Evolutionary conservation across 495 filamentous ascomycete species (phyloP).

Genomic region (Penicillium nucicola): DNA sequence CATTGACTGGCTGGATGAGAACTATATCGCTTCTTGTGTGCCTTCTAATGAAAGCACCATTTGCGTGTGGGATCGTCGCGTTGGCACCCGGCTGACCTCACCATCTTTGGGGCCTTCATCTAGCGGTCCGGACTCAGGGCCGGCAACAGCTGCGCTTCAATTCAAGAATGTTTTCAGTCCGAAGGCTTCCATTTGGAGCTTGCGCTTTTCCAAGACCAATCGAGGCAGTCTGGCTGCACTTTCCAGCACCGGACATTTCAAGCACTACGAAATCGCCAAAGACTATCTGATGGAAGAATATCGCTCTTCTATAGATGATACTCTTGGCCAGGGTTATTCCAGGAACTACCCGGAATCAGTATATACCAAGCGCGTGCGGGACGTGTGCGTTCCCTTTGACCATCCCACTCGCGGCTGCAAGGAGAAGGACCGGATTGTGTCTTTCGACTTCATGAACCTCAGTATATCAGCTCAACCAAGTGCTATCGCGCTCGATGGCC

Average conservation of each 20-base stretch:
- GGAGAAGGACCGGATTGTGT: conserved; percentile 66
- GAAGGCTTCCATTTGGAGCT: conserved; percentile 63
- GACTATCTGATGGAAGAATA: conserved; percentile 48
- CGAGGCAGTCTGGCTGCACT: conserved; percentile 72
- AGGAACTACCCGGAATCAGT: conserved; percentile 41
- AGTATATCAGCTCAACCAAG: conserved; percentile 60
- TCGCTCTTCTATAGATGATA: conserved; percentile 39
- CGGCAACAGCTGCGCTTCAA: conserved; percentile 57
- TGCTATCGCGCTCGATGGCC: conserved; percentile 64
- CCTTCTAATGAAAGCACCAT: conserved; percentile 64
- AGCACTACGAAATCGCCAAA: conserved; percentile 65
- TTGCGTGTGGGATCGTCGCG: conserved; percentile 86
- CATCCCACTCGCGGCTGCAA: conserved; percentile 40
- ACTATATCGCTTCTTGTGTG: conserved; percentile 90
- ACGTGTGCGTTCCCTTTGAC: conserved; percentile 44
- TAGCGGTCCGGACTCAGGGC: conserved; percentile 29
- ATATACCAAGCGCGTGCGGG: conserved; percentile 47
- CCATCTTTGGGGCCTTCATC: conserved; percentile 36
- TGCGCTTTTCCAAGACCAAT: conserved; percentile 75
- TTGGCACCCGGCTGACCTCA: conserved; percentile 48
- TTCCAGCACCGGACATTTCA: conserved; percentile 75
- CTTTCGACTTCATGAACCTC: conserved; percentile 80
- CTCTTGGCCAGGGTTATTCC: conserved; percentile 39
- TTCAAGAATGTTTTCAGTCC: conserved; percentile 62
- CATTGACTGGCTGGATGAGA: conserved; percentile 85